These are phyloP conservation scores for Byssochlamys sp. DNA, from an alignment of 2,329 filamentous ascomycete genomes.

Conservation along the genomic window DNA sequence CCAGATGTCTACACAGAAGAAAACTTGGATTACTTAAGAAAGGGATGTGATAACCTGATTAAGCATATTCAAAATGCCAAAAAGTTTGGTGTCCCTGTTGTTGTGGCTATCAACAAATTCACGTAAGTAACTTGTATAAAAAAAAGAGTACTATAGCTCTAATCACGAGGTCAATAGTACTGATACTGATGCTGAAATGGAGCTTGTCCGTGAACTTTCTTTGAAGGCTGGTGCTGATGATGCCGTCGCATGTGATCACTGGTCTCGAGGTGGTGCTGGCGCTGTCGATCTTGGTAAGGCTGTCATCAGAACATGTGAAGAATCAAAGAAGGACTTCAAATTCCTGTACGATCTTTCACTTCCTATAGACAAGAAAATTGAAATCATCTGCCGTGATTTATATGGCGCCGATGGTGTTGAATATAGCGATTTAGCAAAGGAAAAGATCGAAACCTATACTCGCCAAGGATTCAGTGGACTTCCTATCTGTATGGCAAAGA, in stretches of 20 bases:
- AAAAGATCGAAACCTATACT: conserved; percentile 92
- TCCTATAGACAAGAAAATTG: conserved; percentile 84
- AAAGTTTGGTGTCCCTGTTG: conserved; percentile 80
- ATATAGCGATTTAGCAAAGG: conserved; percentile 86
- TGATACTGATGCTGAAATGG: conserved; percentile 84
- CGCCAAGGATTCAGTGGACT: conserved; percentile 84
- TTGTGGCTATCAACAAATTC: conserved; percentile 96
- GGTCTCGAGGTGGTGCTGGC: conserved; percentile 86
- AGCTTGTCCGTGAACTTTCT: conserved; percentile 80
- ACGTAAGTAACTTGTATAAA: no score
- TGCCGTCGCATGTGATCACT: conserved; percentile 89
- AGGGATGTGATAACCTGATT: conserved; percentile 83
- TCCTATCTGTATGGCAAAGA: conserved; percentile 95
- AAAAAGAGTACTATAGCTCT: no score
- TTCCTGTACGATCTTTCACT: conserved; percentile 74
- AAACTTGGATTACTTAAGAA: conserved; percentile 81
- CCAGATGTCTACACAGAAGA: conserved; percentile 82
- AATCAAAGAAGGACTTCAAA: conserved; percentile 79
- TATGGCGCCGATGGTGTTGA: conserved; percentile 84
- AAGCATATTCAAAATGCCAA: conserved; percentile 92
- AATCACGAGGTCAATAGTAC: no score
- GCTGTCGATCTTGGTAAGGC: conserved; percentile 80
- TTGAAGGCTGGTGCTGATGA: conserved; percentile 87
- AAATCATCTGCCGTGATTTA: conserved; percentile 82
- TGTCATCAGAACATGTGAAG: conserved; percentile 70